These are phyloP conservation scores for Aspergillus sclerotiicarbonarius DNA, from an alignment of 495 filamentous ascomycete species.

Conservation along the genomic window DNA sequence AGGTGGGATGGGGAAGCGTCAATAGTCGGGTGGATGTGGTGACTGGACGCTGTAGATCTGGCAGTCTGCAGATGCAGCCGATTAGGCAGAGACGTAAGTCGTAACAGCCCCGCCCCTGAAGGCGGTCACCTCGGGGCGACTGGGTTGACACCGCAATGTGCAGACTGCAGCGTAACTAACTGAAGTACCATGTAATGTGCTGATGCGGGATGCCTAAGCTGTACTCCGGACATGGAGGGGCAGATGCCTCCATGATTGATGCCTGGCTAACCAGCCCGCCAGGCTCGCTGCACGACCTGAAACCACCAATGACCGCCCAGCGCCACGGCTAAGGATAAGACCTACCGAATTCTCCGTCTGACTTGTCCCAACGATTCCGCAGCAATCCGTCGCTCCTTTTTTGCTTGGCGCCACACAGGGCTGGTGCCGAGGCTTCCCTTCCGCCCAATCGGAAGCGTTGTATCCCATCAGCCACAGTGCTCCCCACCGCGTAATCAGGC, in stretches of 20 bases:
- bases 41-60: conserved; percentile 15
- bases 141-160: too few relatives aligned
- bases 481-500: background rate
- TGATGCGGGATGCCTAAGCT: background rate
- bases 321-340: background rate
- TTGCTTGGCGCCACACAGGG: conserved; percentile 4
- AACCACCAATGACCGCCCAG: background rate
- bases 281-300: too few relatives aligned
- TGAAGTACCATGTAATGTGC: background rate
- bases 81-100: conserved; percentile 18
- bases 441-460: background rate
- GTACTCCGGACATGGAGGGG: background rate
- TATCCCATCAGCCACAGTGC: background rate
- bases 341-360: background rate
- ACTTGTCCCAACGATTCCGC: conserved; percentile 4
- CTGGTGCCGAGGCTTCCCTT: background rate
- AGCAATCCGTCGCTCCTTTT: background rate
- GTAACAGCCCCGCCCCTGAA: conserved; percentile 5
- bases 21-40: conserved; percentile 15
- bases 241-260: background rate
- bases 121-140: background rate
- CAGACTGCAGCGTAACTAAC: background rate
- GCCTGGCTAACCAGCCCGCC: background rate
- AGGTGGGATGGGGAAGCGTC: conserved; percentile 9
- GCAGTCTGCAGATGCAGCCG: conserved; percentile 10